These are phyloP conservation scores for Ogataea pini DNA, from an alignment of 805 yeast species.

Conservation along the genomic window DNA sequence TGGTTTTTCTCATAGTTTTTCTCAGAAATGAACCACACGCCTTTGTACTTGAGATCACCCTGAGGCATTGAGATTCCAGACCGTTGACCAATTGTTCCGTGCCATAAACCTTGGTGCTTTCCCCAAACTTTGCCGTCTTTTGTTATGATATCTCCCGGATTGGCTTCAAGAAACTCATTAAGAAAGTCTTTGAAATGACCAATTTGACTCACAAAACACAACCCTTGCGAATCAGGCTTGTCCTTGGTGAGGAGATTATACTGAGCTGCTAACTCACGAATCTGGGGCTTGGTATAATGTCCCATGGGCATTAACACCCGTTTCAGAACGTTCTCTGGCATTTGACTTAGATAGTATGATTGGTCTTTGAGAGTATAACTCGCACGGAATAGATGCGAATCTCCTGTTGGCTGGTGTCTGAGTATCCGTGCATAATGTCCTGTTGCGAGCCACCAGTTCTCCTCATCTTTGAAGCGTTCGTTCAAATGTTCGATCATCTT, in stretches of 20 bases:
- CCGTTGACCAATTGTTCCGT: constrained; percentile 92
- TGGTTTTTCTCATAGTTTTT: constrained; percentile 68
- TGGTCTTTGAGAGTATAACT: constrained; percentile 73
- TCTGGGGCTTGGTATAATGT: constrained; percentile 69
- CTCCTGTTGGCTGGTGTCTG: constrained; percentile 33
- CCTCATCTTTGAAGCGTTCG: constrained; percentile 14
- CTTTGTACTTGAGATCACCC: constrained; percentile 70
- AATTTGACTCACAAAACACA: constrained; percentile 79
- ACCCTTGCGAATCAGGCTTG: constrained; percentile 94
- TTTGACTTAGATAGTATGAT: constrained; percentile 81
- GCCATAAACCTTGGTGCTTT: constrained; percentile 84
- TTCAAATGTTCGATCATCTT: constrained; percentile 57
- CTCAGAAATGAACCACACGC: constrained; percentile 84
- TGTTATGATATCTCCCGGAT: constrained; percentile 80
- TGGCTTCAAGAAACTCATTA: constrained; percentile 67
- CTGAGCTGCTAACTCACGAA: constrained; percentile 64
- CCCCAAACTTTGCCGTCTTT: constrained; percentile 79
- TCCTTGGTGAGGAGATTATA: constrained; percentile 57
- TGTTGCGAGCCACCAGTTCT: constrained; percentile 82
- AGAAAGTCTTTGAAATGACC: constrained; percentile 71
- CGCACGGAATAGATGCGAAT: constrained; percentile 57
- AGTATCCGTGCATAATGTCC: constrained; percentile 75
- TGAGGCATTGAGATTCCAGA: constrained; percentile 85
- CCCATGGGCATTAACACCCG: constrained; percentile 79
- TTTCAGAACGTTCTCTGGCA: constrained; percentile 46